Evolutionary conservation across 1,284 basidiomycete genomes (phyloP).

Genomic region (Austroboletus niveus): DNA sequence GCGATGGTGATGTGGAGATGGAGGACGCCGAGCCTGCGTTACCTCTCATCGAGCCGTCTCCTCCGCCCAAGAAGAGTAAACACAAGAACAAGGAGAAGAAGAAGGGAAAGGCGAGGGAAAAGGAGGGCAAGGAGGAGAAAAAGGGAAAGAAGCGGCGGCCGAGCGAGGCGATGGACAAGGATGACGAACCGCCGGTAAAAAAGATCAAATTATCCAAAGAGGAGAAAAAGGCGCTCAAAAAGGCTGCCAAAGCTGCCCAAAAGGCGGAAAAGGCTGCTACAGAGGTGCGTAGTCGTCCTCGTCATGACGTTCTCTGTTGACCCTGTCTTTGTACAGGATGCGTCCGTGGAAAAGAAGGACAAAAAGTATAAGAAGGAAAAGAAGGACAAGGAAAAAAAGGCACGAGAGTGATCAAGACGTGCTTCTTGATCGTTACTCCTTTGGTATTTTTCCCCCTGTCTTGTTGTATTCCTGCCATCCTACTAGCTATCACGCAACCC

Average conservation of each 20-base stretch:
- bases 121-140: conserved; percentile 2
- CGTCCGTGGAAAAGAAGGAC: conserved; percentile 44
- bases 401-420: conserved; percentile 21
- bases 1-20: conserved; percentile 39
- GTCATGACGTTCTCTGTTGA: conserved; percentile 5
- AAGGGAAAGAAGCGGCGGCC: conserved; percentile 49
- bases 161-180: conserved; percentile 54
- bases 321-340: conserved; percentile 19
- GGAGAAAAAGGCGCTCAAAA: conserved; percentile 81
- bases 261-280: conserved; percentile 38
- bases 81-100: conserved; percentile 16
- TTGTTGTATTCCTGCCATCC: too few species aligned
- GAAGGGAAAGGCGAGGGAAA: not conserved
- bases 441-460: too few species aligned
- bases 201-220: conserved; percentile 78
- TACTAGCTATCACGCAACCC: too few species aligned
- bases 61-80: conserved; percentile 48
- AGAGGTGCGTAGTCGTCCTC: conserved; percentile 32
- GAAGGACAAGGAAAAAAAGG: conserved; percentile 47
- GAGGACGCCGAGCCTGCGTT: conserved; percentile 51
- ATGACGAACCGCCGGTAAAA: conserved; percentile 56
- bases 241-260: conserved; percentile 66
- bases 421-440: too few species aligned
- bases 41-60: conserved; percentile 53
- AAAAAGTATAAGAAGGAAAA: conserved; percentile 43